Base-by-base conservation (phyloP, 129 eudicot species). In the Pseudognaphalium luteoalbum region DNA sequence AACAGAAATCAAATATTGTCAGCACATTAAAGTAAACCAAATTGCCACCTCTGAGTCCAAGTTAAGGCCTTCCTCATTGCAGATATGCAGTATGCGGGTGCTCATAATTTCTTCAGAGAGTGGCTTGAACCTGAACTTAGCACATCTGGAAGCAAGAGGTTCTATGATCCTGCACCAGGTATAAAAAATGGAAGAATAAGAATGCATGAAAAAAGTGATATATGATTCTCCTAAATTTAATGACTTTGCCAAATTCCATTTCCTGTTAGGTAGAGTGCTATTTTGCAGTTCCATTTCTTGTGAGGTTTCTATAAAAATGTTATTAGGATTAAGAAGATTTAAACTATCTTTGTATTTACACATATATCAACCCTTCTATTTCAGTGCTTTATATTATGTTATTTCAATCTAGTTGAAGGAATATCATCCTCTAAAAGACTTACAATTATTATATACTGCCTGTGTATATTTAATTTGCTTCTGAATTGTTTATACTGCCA, bases 91-190 rank as follows among this genome's bases (percentile, higher is more conserved):
- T 74, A 94, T 82, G 57, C 96, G 97, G 71, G 70, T 69, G 81
- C 62, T 94, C 99, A 91, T 91, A 71, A 89, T 84, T 54, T 94
- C 99, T 77, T 89, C 96, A 10, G 97, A 76, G 47, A 94, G 96
- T 35, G 99, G 96, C 82, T 94, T 94, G 75, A 94, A 94, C 84
- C 99, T 91, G 79, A 94, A 94, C 57, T 94, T 94, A 50, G 99
- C 99, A 86, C 99, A 94, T 86, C 97, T 91, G 32, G 99, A 94
- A 82, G 99, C 97, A 78, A 94, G 93, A n/a, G 99, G 99, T 72
- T 91, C 99, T 80, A 94, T 94, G 76, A 94, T 94, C 88, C 97
- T 94, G 81, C 44, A 67, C 73, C 47, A 7, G 59, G 81, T 52
- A 83, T 30, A 51, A 66, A 73, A 39, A 62, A 76, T 22, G 19